These are phyloP conservation scores for Rhizopogon sp. DNA, from an alignment of 768 basidiomycete species.

Conservation along the genomic window DNA sequence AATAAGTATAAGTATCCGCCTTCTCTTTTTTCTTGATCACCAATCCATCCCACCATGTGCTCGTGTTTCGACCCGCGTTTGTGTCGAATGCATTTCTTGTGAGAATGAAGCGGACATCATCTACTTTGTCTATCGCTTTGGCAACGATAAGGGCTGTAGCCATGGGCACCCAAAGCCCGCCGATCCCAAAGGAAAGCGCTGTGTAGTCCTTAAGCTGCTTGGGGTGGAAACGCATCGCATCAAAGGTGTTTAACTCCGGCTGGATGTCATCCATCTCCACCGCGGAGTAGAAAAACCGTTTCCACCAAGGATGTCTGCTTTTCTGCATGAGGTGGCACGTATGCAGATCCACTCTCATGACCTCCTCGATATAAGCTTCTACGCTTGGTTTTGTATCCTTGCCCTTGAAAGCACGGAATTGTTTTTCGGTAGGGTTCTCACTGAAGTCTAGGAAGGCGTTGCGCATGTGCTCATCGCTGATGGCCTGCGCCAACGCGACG, in stretches of 20 bases:
- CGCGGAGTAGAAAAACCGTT: constrained; percentile 6
- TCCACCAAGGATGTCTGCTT: constrained; percentile 6
- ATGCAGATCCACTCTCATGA: constrained; percentile 23
- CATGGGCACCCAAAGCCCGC: constrained; percentile 41
- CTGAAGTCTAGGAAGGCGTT: constrained; percentile 34
- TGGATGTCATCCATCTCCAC: constrained; percentile 20
- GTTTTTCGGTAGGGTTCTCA: constrained; percentile 18
- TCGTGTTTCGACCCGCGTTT: constrained; percentile 17
- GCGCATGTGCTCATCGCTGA: constrained; percentile 12
- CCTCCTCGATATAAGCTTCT: constrained; percentile 21
- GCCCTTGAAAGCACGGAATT: constrained; percentile 11
- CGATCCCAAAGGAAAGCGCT: constrained; percentile 43
- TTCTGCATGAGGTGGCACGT: constrained; percentile 10
- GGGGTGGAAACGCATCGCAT: constrained; percentile 38
- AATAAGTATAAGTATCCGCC: background rate
- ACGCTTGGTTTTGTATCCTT: constrained; percentile 13
- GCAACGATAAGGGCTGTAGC: constrained; percentile 45
- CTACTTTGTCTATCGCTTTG: constrained; percentile 32
- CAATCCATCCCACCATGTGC: constrained; percentile 25
- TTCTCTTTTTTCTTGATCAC: constrained; percentile 1
- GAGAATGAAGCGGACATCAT: constrained; percentile 23
- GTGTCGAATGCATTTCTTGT: background rate
- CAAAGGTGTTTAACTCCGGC: constrained; percentile 33
- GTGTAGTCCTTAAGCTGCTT: constrained; percentile 14
- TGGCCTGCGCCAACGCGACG: constrained; percentile 29